Percentiles rank a stretch among this genome's conserved stretches.
Evolutionary conservation across 2,329 filamentous ascomycete genomes (phyloP).

Genomic region (Alternaria incomplexa): DNA sequence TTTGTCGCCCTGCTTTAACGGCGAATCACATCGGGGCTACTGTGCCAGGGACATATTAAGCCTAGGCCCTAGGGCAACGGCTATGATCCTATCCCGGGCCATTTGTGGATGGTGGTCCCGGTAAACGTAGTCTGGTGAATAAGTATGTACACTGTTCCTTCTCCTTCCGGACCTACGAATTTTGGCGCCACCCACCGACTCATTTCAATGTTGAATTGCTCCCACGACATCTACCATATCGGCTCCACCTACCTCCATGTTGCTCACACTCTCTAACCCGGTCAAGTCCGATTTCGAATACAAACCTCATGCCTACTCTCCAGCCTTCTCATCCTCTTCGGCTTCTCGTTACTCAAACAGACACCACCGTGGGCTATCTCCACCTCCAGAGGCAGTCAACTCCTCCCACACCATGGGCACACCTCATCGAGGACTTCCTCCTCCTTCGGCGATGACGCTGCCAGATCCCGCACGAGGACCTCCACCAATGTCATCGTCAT

Average conservation of each 20-base stretch:
- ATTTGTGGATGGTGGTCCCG: slow-evolving; percentile 45
- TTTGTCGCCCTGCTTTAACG: slow-evolving; percentile 41
- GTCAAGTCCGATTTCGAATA: slow-evolving; percentile 55
- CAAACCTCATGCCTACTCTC: slow-evolving; percentile 58
- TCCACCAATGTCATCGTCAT: slow-evolving; percentile 41
- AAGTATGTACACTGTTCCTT: slow-evolving; percentile 48
- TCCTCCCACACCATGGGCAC: slow-evolving; percentile 55
- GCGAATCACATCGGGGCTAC: slow-evolving; percentile 43
- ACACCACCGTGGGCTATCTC: slow-evolving; percentile 48
- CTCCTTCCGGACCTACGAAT: slow-evolving; percentile 39
- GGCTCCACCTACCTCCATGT: slow-evolving; percentile 49
- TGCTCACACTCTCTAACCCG: slow-evolving; percentile 59
- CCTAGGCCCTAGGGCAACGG: slow-evolving; percentile 42
- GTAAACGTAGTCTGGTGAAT: slow-evolving; percentile 39
- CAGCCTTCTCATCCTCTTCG: slow-evolving; percentile 49
- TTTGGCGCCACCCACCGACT: slow-evolving; percentile 36
- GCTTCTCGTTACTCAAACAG: slow-evolving; percentile 49
- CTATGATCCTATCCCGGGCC: slow-evolving; percentile 39
- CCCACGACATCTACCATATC: slow-evolving; percentile 21
- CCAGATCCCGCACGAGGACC: slow-evolving; percentile 54
- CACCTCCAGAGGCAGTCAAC: slow-evolving; percentile 51
- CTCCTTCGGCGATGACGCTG: slow-evolving; percentile 60
- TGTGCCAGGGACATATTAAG: slow-evolving; percentile 44
- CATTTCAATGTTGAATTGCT: slow-evolving; percentile 44
- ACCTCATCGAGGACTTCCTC: slow-evolving; percentile 60